Conservation (phyloP, 257 asterid genomes). For the Solanum pinnatisectum region DNA sequence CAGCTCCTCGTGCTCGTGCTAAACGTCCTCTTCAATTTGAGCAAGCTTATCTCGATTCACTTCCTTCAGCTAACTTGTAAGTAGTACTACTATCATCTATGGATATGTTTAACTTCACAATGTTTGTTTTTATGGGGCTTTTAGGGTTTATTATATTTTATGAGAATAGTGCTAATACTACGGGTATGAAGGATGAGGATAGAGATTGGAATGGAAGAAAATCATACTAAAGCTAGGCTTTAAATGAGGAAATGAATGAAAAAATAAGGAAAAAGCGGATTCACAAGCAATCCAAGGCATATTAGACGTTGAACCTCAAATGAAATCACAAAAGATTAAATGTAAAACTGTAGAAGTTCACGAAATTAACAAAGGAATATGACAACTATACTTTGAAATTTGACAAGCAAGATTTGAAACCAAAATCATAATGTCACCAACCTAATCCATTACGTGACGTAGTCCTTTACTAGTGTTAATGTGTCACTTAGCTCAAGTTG, state of each 20-base stretch:
- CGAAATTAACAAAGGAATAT: neutral
- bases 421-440: neutral
- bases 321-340: neutral
- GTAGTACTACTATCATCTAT: neutral
- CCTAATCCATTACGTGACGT: neutral
- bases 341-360: neutral
- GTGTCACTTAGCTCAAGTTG: neutral
- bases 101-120: neutral
- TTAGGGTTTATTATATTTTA: neutral
- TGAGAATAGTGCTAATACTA: neutral
- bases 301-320: neutral
- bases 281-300: neutral
- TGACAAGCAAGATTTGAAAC: neutral
- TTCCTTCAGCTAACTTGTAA: constrained; percentile 92
- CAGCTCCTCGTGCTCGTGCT: constrained; percentile 53
- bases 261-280: neutral
- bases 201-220: neutral
- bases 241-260: neutral
- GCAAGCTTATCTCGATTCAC: constrained; percentile 78
- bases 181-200: neutral
- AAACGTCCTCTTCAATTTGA: constrained; percentile 95
- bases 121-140: neutral
- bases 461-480: neutral
- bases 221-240: neutral
- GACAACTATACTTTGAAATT: neutral